Conservation (phyloP, 371 early-diverging fungal species). For the Rhizopus stolonifer region DNA sequence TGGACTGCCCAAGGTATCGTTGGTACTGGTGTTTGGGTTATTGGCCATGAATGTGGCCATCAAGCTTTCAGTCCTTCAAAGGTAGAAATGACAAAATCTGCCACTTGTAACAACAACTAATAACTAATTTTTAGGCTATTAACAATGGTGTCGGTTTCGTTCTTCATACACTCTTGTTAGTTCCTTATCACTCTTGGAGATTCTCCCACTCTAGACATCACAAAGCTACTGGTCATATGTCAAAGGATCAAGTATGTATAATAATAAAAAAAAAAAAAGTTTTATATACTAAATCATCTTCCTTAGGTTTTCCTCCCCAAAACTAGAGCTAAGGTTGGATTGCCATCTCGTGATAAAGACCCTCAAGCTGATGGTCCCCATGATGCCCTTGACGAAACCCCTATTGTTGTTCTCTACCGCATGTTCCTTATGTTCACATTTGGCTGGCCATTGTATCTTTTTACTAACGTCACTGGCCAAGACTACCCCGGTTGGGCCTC, state of each 20-base stretch:
- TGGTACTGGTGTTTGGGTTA: slow-evolving; percentile 85
- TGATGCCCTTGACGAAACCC: slow-evolving; percentile 62
- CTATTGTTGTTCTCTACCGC: slow-evolving; percentile 58
- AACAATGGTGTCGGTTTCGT: slow-evolving; percentile 83
- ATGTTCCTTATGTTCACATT: slow-evolving; percentile 66
- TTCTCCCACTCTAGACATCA: slow-evolving; percentile 82
- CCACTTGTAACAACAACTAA: background rate
- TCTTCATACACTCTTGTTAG: slow-evolving; percentile 80
- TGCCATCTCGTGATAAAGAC: slow-evolving; percentile 36
- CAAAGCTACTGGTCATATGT: slow-evolving; percentile 78
- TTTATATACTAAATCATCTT: background rate
- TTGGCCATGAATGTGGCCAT: slow-evolving; percentile 90
- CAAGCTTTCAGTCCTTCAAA: slow-evolving; percentile 78
- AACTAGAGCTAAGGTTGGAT: slow-evolving; percentile 55
- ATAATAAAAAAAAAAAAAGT: background rate
- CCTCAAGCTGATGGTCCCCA: slow-evolving; percentile 44
- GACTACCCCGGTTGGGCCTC: slow-evolving; percentile 72
- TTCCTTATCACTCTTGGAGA: slow-evolving; percentile 82
- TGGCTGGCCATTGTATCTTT: slow-evolving; percentile 87
- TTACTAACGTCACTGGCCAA: slow-evolving; percentile 74
- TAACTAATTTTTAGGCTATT: slow-evolving; percentile 36
- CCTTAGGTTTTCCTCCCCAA: slow-evolving; percentile 76
- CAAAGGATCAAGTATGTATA: slow-evolving; percentile 66
- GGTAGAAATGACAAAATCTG: slow-evolving; percentile 5
- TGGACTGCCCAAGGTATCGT: slow-evolving; percentile 81